Evolutionary conservation across 108 stramenopile species (phyloP).

Genomic region (Cyclotella kingstonii): DNA sequence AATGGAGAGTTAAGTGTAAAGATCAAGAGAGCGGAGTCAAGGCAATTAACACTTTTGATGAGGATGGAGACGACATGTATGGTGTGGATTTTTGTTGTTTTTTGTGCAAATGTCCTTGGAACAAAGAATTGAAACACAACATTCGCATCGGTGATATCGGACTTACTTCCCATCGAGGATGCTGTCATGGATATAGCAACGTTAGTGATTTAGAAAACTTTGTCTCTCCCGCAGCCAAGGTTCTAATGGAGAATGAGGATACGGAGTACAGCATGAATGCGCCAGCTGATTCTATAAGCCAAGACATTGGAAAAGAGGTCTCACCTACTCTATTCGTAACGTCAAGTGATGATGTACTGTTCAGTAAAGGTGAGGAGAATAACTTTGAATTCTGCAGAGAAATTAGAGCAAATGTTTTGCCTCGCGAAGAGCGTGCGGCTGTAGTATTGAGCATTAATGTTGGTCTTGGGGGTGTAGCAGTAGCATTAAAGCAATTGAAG

Average conservation of each 20-base stretch:
- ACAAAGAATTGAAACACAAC: neutral
- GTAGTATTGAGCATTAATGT: slow-evolving; percentile 34
- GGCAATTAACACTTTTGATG: neutral
- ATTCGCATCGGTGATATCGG: slow-evolving; percentile 10
- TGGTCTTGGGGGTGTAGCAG: slow-evolving; percentile 22
- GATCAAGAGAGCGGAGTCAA: neutral
- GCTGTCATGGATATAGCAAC: slow-evolving; percentile 21
- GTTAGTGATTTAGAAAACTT: slow-evolving; percentile 11
- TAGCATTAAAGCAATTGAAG: slow-evolving; percentile 17
- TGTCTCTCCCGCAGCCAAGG: slow-evolving; percentile 16
- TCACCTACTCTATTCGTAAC: too few relatives aligned
- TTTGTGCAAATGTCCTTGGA: slow-evolving; percentile 14
- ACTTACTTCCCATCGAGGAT: slow-evolving; percentile 22
- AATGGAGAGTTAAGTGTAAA: neutral
- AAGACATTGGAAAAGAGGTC: too few relatives aligned
- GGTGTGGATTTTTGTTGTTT: slow-evolving; percentile 33
- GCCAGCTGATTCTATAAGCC: too few relatives aligned
- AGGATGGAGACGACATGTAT: slow-evolving; percentile 2
- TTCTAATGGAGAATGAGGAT: neutral
- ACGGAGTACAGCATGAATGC: neutral
- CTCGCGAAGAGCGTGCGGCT: neutral
- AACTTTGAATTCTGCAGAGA: neutral
- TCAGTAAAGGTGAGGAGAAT: neutral
- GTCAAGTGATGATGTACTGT: neutral
- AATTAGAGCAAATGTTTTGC: neutral